phyloP scores from a whole-genome alignment of 1,284 basidiomycete species.

The Microbotryum violaceum region DNA sequence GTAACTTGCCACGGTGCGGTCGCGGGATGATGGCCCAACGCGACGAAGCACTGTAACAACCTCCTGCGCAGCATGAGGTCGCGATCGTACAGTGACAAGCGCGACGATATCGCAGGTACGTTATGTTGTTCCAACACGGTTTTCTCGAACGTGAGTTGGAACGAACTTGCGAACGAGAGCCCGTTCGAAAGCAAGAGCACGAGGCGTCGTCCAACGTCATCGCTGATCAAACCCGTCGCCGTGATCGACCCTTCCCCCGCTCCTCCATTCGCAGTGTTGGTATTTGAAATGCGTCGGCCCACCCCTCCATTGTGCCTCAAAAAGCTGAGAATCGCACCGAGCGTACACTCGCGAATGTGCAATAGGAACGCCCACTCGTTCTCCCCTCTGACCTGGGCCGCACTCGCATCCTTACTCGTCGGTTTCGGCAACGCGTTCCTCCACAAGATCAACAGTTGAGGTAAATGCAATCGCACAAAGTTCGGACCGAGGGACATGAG shows the following conservation, averaged over 20 bases:
- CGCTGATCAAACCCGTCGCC: conserved; percentile 62
- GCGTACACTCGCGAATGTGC: conserved; percentile 80
- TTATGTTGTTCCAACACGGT: background rate
- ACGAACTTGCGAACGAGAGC: conserved; percentile 71
- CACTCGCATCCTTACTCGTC: conserved; percentile 68
- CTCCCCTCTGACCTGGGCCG: conserved; percentile 56
- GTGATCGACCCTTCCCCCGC: background rate
- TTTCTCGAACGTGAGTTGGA: conserved; percentile 29
- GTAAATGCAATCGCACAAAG: conserved; percentile 84
- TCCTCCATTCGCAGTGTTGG: background rate
- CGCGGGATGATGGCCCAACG: conserved; percentile 67
- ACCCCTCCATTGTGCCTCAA: conserved; percentile 60
- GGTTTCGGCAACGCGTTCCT: conserved; percentile 93
- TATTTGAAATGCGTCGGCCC: too few relatives aligned
- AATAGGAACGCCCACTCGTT: conserved; percentile 88
- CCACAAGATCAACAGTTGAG: conserved; percentile 91
- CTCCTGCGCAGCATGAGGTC: conserved; percentile 77
- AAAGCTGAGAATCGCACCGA: conserved; percentile 83
- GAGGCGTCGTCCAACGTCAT: conserved; percentile 82
- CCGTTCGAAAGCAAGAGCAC: conserved; percentile 77
- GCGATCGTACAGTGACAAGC: conserved; percentile 62
- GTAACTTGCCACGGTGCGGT: conserved; percentile 71
- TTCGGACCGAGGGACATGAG: conserved; percentile 88
- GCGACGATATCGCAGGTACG: conserved; percentile 39
- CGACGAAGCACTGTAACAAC: conserved; percentile 81